phyloP scores from a whole-genome alignment of 1,139 yeast genomes.

The Trichomonascaceae sp. region DNA sequence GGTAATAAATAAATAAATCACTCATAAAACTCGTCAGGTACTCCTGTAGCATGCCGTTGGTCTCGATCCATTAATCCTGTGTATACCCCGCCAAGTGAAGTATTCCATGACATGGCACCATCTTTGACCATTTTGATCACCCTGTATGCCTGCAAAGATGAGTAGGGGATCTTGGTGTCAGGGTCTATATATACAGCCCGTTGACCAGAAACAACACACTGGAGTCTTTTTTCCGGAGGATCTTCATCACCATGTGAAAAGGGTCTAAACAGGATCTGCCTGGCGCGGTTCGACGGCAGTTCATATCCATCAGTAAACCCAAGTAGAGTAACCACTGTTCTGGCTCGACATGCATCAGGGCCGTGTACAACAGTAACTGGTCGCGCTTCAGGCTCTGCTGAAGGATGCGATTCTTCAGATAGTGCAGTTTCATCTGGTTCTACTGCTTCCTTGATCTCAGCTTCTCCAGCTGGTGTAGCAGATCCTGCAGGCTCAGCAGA shows the following conservation, averaged over 20 bases:
- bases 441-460: too few relatives aligned
- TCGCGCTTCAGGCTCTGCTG: slow-evolving; percentile 32
- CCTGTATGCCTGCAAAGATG: slow-evolving; percentile 72
- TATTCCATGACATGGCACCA: slow-evolving; percentile 67
- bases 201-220: slow-evolving; percentile 72
- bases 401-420: slow-evolving; percentile 16
- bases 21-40: slow-evolving; percentile 67
- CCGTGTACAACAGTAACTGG: slow-evolving; percentile 23
- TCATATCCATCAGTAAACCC: slow-evolving; percentile 28
- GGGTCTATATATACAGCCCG: slow-evolving; percentile 87
- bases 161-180: slow-evolving; percentile 70
- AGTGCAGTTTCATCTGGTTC: slow-evolving; percentile 1
- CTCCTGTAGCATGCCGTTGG: slow-evolving; percentile 71
- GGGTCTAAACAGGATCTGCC: slow-evolving; percentile 51
- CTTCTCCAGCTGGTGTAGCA: too few relatives aligned
- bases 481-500: too few relatives aligned
- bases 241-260: slow-evolving; percentile 36
- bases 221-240: slow-evolving; percentile 14
- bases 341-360: slow-evolving; percentile 21
- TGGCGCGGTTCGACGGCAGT: slow-evolving; percentile 34
- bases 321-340: slow-evolving; percentile 24
- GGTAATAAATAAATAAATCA: background rate
- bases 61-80: slow-evolving; percentile 48
- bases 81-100: slow-evolving; percentile 62
- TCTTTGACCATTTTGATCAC: slow-evolving; percentile 61